Evolutionary conservation across 805 yeast genomes (phyloP).

Genomic region (Kurtzmaniella fragi): DNA sequence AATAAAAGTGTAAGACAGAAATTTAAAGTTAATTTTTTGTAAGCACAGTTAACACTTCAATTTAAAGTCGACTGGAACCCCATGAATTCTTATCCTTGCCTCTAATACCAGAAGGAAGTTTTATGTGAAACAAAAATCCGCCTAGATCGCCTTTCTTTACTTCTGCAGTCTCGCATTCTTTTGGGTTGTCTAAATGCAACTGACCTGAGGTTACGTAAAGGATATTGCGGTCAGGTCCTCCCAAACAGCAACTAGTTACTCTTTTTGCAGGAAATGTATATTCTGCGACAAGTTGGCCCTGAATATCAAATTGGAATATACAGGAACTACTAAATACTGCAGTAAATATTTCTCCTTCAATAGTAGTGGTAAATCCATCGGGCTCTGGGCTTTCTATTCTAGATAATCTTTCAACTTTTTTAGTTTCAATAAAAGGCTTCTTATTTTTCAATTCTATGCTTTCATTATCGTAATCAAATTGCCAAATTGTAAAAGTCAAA

Average conservation of each 20-base stretch:
- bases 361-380: constrained; percentile 70
- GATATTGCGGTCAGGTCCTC: constrained; percentile 55
- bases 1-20: too few relatives aligned
- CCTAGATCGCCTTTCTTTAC: constrained; percentile 47
- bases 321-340: constrained; percentile 62
- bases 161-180: constrained; percentile 15
- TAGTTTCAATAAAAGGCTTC: constrained; percentile 15
- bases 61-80: constrained; percentile 16
- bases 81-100: constrained; percentile 22
- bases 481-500: constrained; percentile 27
- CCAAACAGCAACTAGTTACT: constrained; percentile 63
- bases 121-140: constrained; percentile 52
- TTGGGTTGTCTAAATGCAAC: constrained; percentile 37
- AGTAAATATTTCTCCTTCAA: constrained; percentile 50
- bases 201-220: constrained; percentile 68
- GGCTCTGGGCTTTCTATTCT: constrained; percentile 49
- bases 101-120: constrained; percentile 25
- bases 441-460: constrained; percentile 25
- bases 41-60: constrained; percentile 4
- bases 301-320: constrained; percentile 54
- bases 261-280: constrained; percentile 55
- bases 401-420: constrained; percentile 21
- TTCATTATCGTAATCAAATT: constrained; percentile 31
- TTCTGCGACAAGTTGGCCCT: constrained; percentile 49
- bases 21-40: background rate